Percentiles rank a stretch among this genome's conserved stretches.
Evolutionary conservation across 306 rosid species (phyloP).

Genomic region (Herpetospermum pedunculosum): DNA sequence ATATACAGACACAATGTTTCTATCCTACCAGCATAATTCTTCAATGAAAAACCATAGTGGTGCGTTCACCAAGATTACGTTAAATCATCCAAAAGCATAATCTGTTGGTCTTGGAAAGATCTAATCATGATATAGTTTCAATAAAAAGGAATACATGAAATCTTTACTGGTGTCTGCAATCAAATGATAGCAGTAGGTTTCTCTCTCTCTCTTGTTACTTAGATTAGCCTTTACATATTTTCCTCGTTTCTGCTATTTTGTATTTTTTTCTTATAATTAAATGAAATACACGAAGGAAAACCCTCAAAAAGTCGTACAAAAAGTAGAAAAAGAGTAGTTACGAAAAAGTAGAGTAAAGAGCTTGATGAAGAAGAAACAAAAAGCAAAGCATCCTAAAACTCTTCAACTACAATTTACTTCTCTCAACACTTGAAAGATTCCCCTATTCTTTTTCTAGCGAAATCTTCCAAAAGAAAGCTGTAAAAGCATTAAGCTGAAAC

Average conservation of each 20-base stretch:
- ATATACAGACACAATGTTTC: neutral
- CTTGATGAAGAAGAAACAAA: constrained; percentile 3
- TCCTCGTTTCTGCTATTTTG: neutral
- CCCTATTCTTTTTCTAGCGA: neutral
- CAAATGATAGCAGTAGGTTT: neutral
- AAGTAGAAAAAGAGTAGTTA: neutral
- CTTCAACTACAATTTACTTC: neutral
- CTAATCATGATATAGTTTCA: neutral
- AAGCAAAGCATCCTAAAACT: neutral
- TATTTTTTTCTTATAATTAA: neutral
- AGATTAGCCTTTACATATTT: neutral
- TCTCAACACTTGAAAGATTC: neutral
- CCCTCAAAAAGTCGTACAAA: neutral
- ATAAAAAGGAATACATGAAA: neutral
- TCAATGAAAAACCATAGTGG: neutral
- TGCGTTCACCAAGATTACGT: neutral
- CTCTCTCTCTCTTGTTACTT: neutral
- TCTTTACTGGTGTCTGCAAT: neutral
- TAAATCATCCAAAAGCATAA: neutral
- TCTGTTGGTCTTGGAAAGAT: neutral
- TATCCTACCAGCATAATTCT: neutral
- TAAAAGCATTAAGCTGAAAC: neutral
- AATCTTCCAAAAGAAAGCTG: neutral
- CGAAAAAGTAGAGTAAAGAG: neutral
- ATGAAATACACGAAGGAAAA: neutral